These are phyloP conservation scores for Pythium scleroteichum DNA, from an alignment of 352 stramenopile species.

Conservation along the genomic window DNA sequence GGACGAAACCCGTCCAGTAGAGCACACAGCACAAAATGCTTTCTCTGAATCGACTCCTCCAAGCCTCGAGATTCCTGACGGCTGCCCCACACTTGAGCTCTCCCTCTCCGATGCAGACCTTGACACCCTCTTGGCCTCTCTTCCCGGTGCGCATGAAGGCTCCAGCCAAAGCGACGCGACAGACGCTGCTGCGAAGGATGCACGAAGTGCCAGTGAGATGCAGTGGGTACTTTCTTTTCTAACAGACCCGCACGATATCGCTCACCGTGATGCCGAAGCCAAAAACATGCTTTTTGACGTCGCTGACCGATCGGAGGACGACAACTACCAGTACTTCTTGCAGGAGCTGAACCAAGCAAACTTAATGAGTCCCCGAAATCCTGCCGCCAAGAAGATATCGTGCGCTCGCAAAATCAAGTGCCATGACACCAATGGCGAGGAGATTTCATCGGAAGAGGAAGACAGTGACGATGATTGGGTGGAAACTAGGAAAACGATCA, in stretches of 20 bases:
- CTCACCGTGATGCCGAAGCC: conserved; percentile 48
- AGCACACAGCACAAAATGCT: not conserved
- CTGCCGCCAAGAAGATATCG: not conserved
- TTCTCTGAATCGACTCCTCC: not conserved
- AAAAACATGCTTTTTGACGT: conserved; percentile 47
- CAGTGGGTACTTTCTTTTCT: conserved; percentile 76
- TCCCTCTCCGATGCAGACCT: conserved; percentile 58
- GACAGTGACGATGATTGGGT: conserved; percentile 20
- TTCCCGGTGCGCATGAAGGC: conserved; percentile 17
- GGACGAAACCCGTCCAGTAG: conserved; percentile 11
- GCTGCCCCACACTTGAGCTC: conserved; percentile 48
- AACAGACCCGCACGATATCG: conserved; percentile 46
- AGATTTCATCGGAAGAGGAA: conserved; percentile 1
- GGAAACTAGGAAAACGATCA: conserved; percentile 17
- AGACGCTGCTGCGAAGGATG: conserved; percentile 18
- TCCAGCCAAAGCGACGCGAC: not conserved
- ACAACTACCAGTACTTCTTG: conserved; percentile 76
- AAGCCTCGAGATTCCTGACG: conserved; percentile 6
- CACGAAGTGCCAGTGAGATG: conserved; percentile 39
- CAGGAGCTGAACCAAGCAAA: conserved; percentile 59
- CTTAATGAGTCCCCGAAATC: conserved; percentile 31
- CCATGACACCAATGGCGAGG: not conserved
- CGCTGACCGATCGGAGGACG: conserved; percentile 46
- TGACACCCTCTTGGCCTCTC: conserved; percentile 49
- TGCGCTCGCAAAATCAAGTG: not conserved